These are phyloP conservation scores for Rhizopogon vulgaris DNA, from an alignment of 768 basidiomycete species.

Conservation along the genomic window DNA sequence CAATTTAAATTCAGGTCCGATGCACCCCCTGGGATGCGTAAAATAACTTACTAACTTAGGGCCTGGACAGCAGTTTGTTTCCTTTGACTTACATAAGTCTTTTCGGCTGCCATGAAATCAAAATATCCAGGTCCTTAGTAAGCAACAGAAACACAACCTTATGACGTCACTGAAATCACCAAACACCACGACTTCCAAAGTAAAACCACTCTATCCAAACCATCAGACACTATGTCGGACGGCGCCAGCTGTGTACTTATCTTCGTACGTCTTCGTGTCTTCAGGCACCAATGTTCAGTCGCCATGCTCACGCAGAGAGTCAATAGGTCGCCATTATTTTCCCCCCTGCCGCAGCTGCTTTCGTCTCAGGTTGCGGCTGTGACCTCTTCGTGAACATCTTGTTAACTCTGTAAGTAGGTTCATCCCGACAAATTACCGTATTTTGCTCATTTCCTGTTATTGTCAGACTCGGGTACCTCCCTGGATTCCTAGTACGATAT, in stretches of 20 bases:
- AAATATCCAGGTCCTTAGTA: too few relatives aligned
- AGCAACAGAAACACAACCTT: too few relatives aligned
- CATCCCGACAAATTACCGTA: not conserved
- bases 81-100: too few relatives aligned
- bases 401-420: slow-evolving; percentile 58
- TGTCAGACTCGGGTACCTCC: slow-evolving; percentile 64
- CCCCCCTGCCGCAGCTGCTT: slow-evolving; percentile 70
- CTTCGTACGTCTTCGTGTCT: not conserved
- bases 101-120: too few relatives aligned
- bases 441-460: not conserved
- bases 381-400: slow-evolving; percentile 79
- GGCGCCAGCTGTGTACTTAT: not conserved
- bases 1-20: too few relatives aligned
- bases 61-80: too few relatives aligned
- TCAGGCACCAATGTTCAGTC: not conserved
- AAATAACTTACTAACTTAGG: too few relatives aligned
- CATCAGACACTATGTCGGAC: not conserved
- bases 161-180: too few relatives aligned
- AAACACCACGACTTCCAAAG: too few relatives aligned
- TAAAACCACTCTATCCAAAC: not conserved
- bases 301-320: not conserved
- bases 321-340: slow-evolving; percentile 66
- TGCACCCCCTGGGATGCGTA: too few relatives aligned
- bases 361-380: slow-evolving; percentile 74
- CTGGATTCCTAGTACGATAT: slow-evolving; percentile 44